These are phyloP conservation scores for Sporobolomyces phaffii DNA, from an alignment of 768 basidiomycete species.

Conservation along the genomic window DNA sequence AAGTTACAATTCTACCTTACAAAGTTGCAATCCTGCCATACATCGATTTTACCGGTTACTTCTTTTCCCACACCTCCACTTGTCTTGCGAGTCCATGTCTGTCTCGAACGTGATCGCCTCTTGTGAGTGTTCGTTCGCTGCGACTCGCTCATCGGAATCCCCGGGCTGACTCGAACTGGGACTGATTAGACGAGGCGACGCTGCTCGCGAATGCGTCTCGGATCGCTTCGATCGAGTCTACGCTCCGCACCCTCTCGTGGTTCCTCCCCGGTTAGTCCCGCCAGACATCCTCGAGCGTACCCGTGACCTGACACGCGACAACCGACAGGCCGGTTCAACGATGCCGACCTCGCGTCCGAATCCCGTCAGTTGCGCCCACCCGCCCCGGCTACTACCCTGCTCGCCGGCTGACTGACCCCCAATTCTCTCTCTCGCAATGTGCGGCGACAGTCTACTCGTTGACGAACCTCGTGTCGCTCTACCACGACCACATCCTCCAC, in stretches of 20 bases:
- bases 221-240: slow-evolving; percentile 80
- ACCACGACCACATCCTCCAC: slow-evolving; percentile 94
- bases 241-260: slow-evolving; percentile 85
- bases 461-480: slow-evolving; percentile 80
- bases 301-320: background rate
- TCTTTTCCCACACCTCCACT: too few species aligned
- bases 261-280: slow-evolving; percentile 58
- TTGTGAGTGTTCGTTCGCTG: background rate
- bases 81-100: too few species aligned
- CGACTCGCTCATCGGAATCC: fast-evolving
- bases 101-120: slow-evolving; percentile 1
- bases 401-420: background rate
- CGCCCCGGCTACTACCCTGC: background rate
- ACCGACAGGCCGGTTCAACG: slow-evolving; percentile 73
- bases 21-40: too few species aligned
- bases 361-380: slow-evolving; percentile 60
- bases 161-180: background rate
- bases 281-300: too few species aligned
- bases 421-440: background rate
- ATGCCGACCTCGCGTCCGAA: slow-evolving; percentile 93
- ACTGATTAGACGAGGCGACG: slow-evolving; percentile 45
- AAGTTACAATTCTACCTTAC: too few species aligned
- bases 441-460: slow-evolving; percentile 83
- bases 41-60: too few species aligned
- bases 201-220: slow-evolving; percentile 77